Conservation (phyloP, 352 stramenopile species). For the Globisporangium paroecandrum region DNA sequence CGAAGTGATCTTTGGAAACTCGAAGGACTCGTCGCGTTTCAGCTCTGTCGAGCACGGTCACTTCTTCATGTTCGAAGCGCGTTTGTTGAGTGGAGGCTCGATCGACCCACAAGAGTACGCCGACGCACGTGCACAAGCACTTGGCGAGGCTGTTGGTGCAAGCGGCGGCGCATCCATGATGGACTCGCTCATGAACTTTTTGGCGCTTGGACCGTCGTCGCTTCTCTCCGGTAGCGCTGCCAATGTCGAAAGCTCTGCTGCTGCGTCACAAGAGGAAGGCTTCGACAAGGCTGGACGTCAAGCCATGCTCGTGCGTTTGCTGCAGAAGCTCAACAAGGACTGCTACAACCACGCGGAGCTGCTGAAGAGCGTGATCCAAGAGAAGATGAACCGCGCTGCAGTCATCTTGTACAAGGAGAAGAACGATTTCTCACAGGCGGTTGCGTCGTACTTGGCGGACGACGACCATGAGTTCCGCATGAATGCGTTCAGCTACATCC, state of each 20-base stretch:
- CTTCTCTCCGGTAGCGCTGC: slow-evolving; percentile 37
- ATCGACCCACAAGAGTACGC: slow-evolving; percentile 85
- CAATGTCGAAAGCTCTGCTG: slow-evolving; percentile 21
- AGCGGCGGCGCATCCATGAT: slow-evolving; percentile 67
- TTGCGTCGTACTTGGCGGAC: slow-evolving; percentile 81
- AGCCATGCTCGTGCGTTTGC: slow-evolving; percentile 77
- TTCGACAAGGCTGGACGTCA: slow-evolving; percentile 81
- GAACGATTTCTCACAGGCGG: slow-evolving; percentile 63
- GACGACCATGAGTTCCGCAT: slow-evolving; percentile 79
- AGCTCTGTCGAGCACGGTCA: slow-evolving; percentile 82
- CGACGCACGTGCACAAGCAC: slow-evolving; percentile 53
- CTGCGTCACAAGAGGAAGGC: slow-evolving; percentile 74
- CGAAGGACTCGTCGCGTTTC: slow-evolving; percentile 40
- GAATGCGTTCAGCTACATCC: slow-evolving; percentile 85
- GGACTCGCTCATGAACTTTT: slow-evolving; percentile 87
- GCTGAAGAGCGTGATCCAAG: slow-evolving; percentile 61
- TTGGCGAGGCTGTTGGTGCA: slow-evolving; percentile 38
- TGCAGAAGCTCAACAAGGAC: slow-evolving; percentile 82
- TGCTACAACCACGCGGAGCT: slow-evolving; percentile 76
- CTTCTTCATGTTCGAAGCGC: slow-evolving; percentile 89
- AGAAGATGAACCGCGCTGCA: slow-evolving; percentile 81
- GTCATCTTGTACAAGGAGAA: slow-evolving; percentile 82
- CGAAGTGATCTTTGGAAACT: slow-evolving; percentile 69
- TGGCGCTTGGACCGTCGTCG: slow-evolving; percentile 70
- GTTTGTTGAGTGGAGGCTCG: slow-evolving; percentile 74